Base-by-base conservation (phyloP, 139 green algal genomes). In the Auxenochlorella protothecoides region DNA sequence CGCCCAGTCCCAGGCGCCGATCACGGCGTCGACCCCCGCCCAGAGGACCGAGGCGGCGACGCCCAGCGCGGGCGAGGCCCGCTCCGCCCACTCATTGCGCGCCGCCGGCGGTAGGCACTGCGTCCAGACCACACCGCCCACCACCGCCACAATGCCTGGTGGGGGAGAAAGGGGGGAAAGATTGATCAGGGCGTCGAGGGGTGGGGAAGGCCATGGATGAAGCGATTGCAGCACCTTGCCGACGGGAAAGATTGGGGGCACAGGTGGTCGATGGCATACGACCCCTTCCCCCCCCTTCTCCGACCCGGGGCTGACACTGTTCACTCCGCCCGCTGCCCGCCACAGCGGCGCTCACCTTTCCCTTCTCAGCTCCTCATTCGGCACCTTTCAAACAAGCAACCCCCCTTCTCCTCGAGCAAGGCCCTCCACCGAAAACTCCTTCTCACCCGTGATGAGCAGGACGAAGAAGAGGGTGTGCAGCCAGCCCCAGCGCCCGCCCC, bases 381-480 rank as follows among this genome's bases (percentile, higher is more conserved):
- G 27, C 27, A 44, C 27, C 27, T 44, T 44, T 44, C 27, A 44
- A 1, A 44, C 27, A 44, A 44, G 27, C 27, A 44, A 44, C 27
- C 27, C 27, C 27, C 27, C 27, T 44, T 44, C 27, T 44, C 27
- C 27, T 0, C 27, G 27, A 44, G 27, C 27, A 44, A 44, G 27
- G 27, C 27, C 27, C 27, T 44, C 27, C 27, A 44, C 27, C 27
- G 27, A 44, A 3, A 3, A 4, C 4, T 27, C 60, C 59, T 51
- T 4, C 69, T 5, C 68, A 75, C 77, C 77, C n/a, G 59, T 57
- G 5, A 75, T 65, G 16, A 82, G 65, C 11, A 79, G 60, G 13
- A 79, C 63, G 9, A 79, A 51, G 64, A 82, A 82, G 68, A 82
- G 74, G 15, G 15, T 64, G 15, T 79, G 73, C 11, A 74, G 61